A percentile compares a stretch with the other conserved stretches of the same genome.
Evolutionary conservation across 83 land plant genomes (phyloP).

Genomic region (Diphasiastrum complanatum): DNA sequence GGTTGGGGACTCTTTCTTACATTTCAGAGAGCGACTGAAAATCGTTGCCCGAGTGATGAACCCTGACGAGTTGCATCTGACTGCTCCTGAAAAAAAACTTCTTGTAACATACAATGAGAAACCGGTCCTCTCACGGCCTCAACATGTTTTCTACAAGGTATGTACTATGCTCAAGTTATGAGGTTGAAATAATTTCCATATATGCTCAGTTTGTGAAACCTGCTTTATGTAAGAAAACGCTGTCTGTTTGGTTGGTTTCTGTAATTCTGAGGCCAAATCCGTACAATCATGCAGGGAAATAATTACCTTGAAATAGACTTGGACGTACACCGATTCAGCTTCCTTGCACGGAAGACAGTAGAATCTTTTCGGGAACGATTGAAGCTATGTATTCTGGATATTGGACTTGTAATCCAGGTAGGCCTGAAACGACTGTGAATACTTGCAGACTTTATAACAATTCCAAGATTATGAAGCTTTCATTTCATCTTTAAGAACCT

Average conservation of each 20-base stretch:
- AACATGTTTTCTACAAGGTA: slow-evolving; percentile 75
- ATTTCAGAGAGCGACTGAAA: slow-evolving; percentile 73
- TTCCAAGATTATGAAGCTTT: background rate
- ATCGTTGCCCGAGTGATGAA: slow-evolving; percentile 67
- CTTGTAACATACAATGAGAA: slow-evolving; percentile 88
- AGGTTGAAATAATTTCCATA: background rate
- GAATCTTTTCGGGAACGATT: slow-evolving; percentile 64
- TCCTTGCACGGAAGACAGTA: slow-evolving; percentile 78
- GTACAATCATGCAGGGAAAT: slow-evolving; percentile 42
- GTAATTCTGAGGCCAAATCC: background rate
- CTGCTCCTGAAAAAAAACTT: slow-evolving; percentile 68
- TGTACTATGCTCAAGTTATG: background rate
- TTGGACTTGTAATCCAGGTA: slow-evolving; percentile 91
- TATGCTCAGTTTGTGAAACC: background rate
- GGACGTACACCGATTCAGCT: slow-evolving; percentile 87
- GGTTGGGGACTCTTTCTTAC: slow-evolving; percentile 51
- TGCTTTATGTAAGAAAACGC: background rate
- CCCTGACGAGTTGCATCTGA: slow-evolving; percentile 70
- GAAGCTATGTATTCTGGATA: slow-evolving; percentile 62
- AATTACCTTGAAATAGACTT: slow-evolving; percentile 83
- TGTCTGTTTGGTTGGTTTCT: background rate
- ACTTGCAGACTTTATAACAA: background rate
- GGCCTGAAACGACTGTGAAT: background rate
- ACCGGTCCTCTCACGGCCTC: slow-evolving; percentile 91
- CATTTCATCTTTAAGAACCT: background rate